Base-by-base conservation (phyloP, 352 stramenopile genomes). In the Phytophthora podocarpi region DNA sequence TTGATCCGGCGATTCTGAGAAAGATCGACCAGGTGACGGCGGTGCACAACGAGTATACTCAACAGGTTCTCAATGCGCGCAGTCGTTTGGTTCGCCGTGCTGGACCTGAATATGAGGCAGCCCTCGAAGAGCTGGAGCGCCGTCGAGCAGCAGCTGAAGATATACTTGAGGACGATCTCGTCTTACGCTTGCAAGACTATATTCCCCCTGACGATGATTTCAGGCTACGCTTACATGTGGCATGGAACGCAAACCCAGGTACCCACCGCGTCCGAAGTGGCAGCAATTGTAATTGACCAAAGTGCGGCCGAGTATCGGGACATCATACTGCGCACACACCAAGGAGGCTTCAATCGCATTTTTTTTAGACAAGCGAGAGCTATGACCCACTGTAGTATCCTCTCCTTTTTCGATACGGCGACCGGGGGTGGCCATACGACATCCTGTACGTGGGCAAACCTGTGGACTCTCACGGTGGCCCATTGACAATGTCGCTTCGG, bases 381-480 rank as follows among this genome's bases (percentile, higher is more conserved):
- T 59, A 59, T 11, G 57, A 62, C 4, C 41, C 34, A 5, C 34
- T 48, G 1, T 41, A 62, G 10, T 62, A 54, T 5, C 53, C 41
- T 32, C 31, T 61, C 1, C 16, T 45, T 3, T 41, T 50, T 41
- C 51, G 40, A 9, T 52, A 52, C 12, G 52, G 40, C 1, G 46
- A 58, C 12, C 27, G 4, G 0, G 55, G 55, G 2, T 64, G 46
- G 36, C 32, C 35, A 8, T 52, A 37, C n/a, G 10, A 37, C 2
- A 9, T 41, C 3, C 2, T 5, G 10, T 62, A 55, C 12, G 41
- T 23, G 11, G 23, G 42, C 23, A 23, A 24, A 2, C 11, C 7
- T 16, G 21, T 21, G 2, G 12, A 36, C 11, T 20, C n/a, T 4
- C 12, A 23, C n/a, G 15, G 27, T 21, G 34, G 51, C 12, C 40